Conservation (phyloP, 108 stramenopile genomes). For the Cylindrotheca fusiformis region DNA sequence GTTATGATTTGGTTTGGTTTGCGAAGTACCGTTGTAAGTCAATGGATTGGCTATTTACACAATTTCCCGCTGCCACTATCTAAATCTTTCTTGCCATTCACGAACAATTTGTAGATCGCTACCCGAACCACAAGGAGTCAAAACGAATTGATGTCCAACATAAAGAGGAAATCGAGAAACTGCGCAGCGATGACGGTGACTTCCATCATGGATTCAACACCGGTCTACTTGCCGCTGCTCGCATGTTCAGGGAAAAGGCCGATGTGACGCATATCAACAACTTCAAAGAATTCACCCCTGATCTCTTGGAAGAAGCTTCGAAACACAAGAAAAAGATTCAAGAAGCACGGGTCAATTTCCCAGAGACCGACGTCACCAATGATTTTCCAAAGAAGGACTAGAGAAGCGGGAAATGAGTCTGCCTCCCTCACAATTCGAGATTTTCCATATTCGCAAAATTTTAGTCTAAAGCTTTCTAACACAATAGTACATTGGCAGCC, state of each 20-base stretch:
- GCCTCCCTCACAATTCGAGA: not conserved
- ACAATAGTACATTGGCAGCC: no score
- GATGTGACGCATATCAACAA: conserved; percentile 20
- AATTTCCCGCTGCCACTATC: not conserved
- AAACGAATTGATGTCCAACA: conserved; percentile 42
- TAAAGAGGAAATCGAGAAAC: conserved; percentile 33
- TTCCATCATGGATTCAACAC: conserved; percentile 47
- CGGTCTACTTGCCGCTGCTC: conserved; percentile 44
- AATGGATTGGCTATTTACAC: not conserved
- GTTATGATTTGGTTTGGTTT: conserved; percentile 44
- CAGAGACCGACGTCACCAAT: conserved; percentile 7
- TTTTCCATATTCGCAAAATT: not conserved
- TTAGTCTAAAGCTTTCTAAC: no score
- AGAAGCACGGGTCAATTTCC: not conserved
- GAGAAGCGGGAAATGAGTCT: not conserved
- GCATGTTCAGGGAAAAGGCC: conserved; percentile 39
- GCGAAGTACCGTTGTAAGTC: conserved; percentile 43
- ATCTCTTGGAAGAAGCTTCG: not conserved
- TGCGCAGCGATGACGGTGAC: conserved; percentile 35
- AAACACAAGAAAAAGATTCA: conserved; percentile 10
- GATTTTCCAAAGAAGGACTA: not conserved
- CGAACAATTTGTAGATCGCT: conserved; percentile 22
- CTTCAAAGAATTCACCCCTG: conserved; percentile 6
- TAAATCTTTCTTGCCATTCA: not conserved
- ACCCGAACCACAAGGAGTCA: conserved; percentile 36